Base-by-base conservation (phyloP, 208 protist genomes). In the Crithidia fasciculata region DNA sequence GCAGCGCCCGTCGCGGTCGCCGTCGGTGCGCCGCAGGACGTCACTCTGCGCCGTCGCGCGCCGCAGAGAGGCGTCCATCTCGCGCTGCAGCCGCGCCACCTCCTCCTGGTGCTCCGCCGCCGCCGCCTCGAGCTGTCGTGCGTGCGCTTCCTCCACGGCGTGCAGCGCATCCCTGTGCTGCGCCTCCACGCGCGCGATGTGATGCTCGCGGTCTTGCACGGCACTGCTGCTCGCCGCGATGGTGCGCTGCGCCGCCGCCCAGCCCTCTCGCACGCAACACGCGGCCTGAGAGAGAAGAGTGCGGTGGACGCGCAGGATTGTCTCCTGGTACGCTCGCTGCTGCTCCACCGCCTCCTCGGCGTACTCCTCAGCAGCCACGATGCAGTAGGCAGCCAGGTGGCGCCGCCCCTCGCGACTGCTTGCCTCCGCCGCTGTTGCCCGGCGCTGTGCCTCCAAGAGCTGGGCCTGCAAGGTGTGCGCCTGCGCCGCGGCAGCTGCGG, bases 271-370 rank as follows among this genome's bases (percentile, higher is more conserved):
- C 39, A 36, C 60, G 45, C 36, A 79, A 54, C 45, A 50, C 8
- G 28, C 45, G 15, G 55, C 68, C 36, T 75, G 66, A 8, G 65
- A 28, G 18, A 84, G 18, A 3, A 73, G 9, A 15, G 56, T 61
- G 62, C 65, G 67, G 72, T 84, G 74, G 16, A 59, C 49, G 0
- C 47, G 28, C 13, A 74, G 18, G 4, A 80, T 39, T 3, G 65
- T 15, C 0, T 76, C 72, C 2, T 55, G 53, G 52, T 68, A 36
- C 3, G 55, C 63, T 0, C 65, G 57, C 79, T 87, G 82, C 43
- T 72, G 70, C 8, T 76, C 74, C 10, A 79, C 49, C 59, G 73
- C 79, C 64, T 81, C 80, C 57, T 78, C 79, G 5, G 72, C 78
- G 59, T 78, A 87, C 8, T 68, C 70, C 60, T 78, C 75, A 2